A percentile compares a stretch with the other conserved stretches of the same genome.
Evolutionary conservation across 2,329 filamentous ascomycete genomes (phyloP).

Genomic region (Fusarium sp.): DNA sequence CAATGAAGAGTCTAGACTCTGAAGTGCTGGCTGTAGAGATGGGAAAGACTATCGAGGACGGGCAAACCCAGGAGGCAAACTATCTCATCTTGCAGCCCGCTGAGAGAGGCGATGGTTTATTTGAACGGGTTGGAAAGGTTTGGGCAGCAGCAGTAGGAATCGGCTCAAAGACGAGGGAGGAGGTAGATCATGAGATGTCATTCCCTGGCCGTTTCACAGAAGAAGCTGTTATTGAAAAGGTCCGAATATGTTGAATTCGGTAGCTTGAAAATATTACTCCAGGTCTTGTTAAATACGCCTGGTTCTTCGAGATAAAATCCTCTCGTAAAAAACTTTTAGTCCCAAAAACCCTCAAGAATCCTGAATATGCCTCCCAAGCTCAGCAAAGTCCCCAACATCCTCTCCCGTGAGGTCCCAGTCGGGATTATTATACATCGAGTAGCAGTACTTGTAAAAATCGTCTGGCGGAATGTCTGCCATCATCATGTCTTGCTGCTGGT

Average conservation of each 20-base stretch:
- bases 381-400: conserved; percentile 44
- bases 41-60: neutral
- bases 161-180: neutral
- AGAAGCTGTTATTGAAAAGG: neutral
- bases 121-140: neutral
- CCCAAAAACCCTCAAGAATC: conserved; percentile 31
- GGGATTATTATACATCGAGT: conserved; percentile 46
- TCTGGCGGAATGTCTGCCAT: conserved; percentile 41
- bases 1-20: neutral
- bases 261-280: neutral
- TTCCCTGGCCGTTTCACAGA: neutral
- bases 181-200: neutral
- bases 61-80: neutral
- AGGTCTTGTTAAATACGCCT: neutral
- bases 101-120: neutral
- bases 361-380: conserved; percentile 43
- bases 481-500: conserved; percentile 39
- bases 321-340: conserved; percentile 4
- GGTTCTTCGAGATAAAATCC: neutral
- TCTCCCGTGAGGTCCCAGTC: conserved; percentile 45
- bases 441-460: conserved; percentile 45
- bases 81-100: neutral
- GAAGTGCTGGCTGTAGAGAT: neutral
- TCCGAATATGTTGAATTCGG: neutral
- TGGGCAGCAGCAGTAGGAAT: neutral